Percentiles rank a stretch among this genome's conserved stretches.
Evolutionary conservation across 345 rosid species (phyloP).

Genomic region (Excoecaria cochinchinensis): DNA sequence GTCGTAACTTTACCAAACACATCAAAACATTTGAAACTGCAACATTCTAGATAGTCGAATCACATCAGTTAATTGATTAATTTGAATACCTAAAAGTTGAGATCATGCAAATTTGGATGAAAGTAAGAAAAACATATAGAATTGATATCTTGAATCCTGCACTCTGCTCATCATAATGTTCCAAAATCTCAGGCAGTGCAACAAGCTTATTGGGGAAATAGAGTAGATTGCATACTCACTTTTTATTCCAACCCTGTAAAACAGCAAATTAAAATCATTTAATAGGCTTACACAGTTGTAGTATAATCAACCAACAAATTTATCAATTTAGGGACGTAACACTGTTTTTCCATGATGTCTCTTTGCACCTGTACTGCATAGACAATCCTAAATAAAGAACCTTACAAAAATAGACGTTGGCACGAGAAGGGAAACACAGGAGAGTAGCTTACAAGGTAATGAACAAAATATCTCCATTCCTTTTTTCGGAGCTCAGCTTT

Average conservation of each 20-base stretch:
- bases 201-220: neutral
- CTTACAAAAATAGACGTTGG: neutral
- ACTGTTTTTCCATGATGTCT: slow-evolving; percentile 1
- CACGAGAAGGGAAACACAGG: neutral
- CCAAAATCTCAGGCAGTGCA: slow-evolving; percentile 13
- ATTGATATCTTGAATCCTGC: slow-evolving; percentile 7
- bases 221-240: slow-evolving; percentile 55
- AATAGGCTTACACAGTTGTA: slow-evolving; percentile 17
- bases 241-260: slow-evolving; percentile 98
- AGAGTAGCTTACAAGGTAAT: slow-evolving; percentile 73
- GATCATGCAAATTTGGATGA: neutral
- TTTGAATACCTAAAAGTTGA: neutral
- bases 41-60: slow-evolving; percentile 5
- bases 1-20: neutral
- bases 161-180: slow-evolving; percentile 18
- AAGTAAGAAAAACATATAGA: neutral
- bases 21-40: neutral
- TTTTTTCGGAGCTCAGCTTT: slow-evolving; percentile 83
- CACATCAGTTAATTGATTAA: slow-evolving; percentile 8
- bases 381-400: neutral
- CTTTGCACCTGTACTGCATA: neutral
- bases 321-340: slow-evolving; percentile 13
- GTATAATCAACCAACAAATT: slow-evolving; percentile 2
- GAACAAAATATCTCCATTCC: slow-evolving; percentile 94
- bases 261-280: slow-evolving; percentile 32